Percentiles rank a stretch among this genome's conserved stretches.
These are phyloP conservation scores for Uronychia setigera DNA, from an alignment of 73 alveolate species.

Conservation along the genomic window DNA sequence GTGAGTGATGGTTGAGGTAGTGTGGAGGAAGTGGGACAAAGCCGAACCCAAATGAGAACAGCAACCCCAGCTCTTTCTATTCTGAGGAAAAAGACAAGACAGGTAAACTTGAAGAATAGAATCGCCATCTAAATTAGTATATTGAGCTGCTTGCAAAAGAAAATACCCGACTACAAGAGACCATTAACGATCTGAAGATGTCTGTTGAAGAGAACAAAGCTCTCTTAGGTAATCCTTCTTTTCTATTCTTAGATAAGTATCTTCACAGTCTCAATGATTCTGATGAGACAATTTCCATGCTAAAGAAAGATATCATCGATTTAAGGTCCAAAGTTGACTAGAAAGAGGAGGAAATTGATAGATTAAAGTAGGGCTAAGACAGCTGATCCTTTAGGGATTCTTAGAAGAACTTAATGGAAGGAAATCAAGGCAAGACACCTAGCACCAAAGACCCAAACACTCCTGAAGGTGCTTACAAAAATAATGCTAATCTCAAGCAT, in stretches of 20 bases:
- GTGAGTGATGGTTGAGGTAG: no score
- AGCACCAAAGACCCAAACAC: background rate
- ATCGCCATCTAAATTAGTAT: background rate
- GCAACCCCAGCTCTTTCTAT: no score
- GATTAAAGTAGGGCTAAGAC: background rate
- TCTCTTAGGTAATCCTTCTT: background rate
- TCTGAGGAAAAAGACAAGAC: no score
- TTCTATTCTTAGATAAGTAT: background rate
- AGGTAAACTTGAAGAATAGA: background rate
- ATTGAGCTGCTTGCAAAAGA: background rate
- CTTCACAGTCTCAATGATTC: background rate
- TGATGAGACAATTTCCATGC: background rate
- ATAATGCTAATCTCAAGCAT: background rate
- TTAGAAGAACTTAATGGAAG: background rate
- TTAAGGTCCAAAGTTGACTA: background rate
- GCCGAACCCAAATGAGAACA: no score
- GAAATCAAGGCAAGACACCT: background rate
- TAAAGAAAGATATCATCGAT: background rate
- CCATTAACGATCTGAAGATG: background rate
- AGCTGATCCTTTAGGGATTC: background rate
- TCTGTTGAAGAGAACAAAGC: background rate
- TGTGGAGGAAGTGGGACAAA: no score
- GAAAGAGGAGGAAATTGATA: background rate
- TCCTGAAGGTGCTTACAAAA: background rate
- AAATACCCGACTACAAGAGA: background rate